Conservation (phyloP, 306 rosid species). For the Trichosanthes cucumerina region DNA sequence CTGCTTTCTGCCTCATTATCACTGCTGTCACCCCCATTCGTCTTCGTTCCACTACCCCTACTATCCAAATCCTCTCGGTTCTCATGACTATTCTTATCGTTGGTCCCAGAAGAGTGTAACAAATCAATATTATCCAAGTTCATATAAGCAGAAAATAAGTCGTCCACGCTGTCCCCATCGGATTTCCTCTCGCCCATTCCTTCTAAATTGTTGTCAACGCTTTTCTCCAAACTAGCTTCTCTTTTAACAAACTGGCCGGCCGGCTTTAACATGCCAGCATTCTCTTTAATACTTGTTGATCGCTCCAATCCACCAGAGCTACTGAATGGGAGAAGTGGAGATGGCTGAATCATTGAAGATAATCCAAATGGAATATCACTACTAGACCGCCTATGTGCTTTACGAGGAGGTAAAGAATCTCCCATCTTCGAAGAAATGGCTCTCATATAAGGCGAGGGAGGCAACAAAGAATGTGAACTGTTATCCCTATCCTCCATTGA, state of each 20-base stretch:
- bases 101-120: slow-evolving; percentile 58
- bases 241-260: slow-evolving; percentile 46
- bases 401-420: slow-evolving; percentile 60
- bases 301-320: slow-evolving; percentile 31
- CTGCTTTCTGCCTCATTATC: slow-evolving; percentile 90
- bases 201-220: slow-evolving; percentile 40
- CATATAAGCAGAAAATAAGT: slow-evolving; percentile 82
- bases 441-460: slow-evolving; percentile 50
- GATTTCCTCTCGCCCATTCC: slow-evolving; percentile 81
- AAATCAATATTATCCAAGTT: slow-evolving; percentile 71
- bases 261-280: slow-evolving; percentile 28
- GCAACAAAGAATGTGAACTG: slow-evolving; percentile 46
- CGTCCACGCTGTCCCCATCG: slow-evolving; percentile 80
- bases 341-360: slow-evolving; percentile 53
- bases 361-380: slow-evolving; percentile 95
- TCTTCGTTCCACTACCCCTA: slow-evolving; percentile 80
- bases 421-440: slow-evolving; percentile 30
- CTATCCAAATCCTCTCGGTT: slow-evolving; percentile 94
- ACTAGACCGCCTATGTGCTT: slow-evolving; percentile 77
- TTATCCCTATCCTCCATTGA: slow-evolving; percentile 81
- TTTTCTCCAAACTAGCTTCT: slow-evolving; percentile 46
- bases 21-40: slow-evolving; percentile 80
- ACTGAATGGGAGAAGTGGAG: slow-evolving; percentile 50
- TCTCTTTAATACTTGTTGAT: slow-evolving; percentile 24
- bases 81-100: slow-evolving; percentile 54